Base-by-base conservation (phyloP, 768 basidiomycete genomes). In the Phylloporus sp. region DNA sequence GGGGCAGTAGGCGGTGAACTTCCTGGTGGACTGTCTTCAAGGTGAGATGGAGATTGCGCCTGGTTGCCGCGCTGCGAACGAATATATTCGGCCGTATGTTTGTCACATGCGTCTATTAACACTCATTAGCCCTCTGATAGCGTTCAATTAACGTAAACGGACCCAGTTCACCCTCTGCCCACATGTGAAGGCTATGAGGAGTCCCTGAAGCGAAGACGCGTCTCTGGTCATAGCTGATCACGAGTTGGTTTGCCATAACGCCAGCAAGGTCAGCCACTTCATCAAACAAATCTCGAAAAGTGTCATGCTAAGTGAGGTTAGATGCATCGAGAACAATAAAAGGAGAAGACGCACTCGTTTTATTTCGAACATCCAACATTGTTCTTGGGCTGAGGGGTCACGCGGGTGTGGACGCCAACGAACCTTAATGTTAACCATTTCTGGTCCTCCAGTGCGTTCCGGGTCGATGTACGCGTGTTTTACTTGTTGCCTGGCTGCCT, bases 161-260 rank as follows among this genome's bases (percentile, higher is more conserved):
- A 88, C 88, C 79, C 22, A 91, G 70, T 36, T 84, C 80, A 26
- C 80, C 85, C 52, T 85, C 79, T 4, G 74, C 76, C 83, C 86
- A 88, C 15, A 91, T 79, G 13, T 74, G 75, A 40, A 91, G 73
- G 16, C 79, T 77, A 31, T 79, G 72, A 0, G 89, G 88, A 1
- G 84, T 85, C 4, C 82, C 80, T 13, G 85, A 87, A 11, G 85
- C 73, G 60, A 82, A 90, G 36, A 92, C 72, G 2, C 81, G 84
- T 47, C 76, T 80, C 34, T 80, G 76, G 26, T 82, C 74, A 52
- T 83, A 80, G 8, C 70, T 83, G 54, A 92, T 70, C 27, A 89
- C 72, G 1, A 92, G 69, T 49, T 76, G 76, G 16, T 77, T 72
- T 3, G 64, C 58, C 18, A 76, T 72, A 12, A 88, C 72, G 18